Evolutionary conservation across 352 stramenopile genomes (phyloP), one percentile per base, ranked within the genome.

Genomic region (Pythium pyrilobum): DNA sequence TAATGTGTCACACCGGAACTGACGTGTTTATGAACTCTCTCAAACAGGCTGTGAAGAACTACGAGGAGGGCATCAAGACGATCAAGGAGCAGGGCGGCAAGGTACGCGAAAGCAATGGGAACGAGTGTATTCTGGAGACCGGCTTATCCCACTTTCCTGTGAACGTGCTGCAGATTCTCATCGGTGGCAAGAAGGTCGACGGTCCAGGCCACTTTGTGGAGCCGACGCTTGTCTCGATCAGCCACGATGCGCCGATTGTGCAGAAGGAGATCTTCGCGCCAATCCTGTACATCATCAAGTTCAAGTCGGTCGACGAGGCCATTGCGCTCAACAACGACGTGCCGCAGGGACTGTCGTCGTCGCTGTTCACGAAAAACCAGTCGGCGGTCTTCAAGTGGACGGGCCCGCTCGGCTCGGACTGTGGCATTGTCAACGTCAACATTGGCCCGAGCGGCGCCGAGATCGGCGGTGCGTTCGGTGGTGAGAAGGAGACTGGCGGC

Each of bases 391-490:
- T 97, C 63, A 89, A 96, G 70, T 97, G 89, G 89, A 92, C 89
- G 0, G 89, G 90, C 11, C 81, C 89, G 11, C 56, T 79, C 25
- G 90, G 90, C 52, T 96, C 87, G 47, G 91, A 97, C 68, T 96
- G 82, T 53, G 90, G 90, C 44, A 96, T 97, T 44, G 89, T 97
- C 39, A 97, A 97, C 69, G 70, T 97, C 50, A 97, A 97, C 67
- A 97, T 96, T 41, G 86, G 87, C 18, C 85, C 89, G 11, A 96
- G 82, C 28, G 90, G 90, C 48, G 90, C 90, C 38, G 90, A 97
- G 66, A 97, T 97, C 56, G 90, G 90, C 24, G 89, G 89, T 37
- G 90, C 90, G 15, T 97, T 97, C 49, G 90, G 90, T 15, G 90
- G 90, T 20, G 87, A 97, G 55, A 97, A 97, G 72, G 87, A 96